Evolutionary conservation across 352 stramenopile species (phyloP).

Genomic region (Pythium chondricola): DNA sequence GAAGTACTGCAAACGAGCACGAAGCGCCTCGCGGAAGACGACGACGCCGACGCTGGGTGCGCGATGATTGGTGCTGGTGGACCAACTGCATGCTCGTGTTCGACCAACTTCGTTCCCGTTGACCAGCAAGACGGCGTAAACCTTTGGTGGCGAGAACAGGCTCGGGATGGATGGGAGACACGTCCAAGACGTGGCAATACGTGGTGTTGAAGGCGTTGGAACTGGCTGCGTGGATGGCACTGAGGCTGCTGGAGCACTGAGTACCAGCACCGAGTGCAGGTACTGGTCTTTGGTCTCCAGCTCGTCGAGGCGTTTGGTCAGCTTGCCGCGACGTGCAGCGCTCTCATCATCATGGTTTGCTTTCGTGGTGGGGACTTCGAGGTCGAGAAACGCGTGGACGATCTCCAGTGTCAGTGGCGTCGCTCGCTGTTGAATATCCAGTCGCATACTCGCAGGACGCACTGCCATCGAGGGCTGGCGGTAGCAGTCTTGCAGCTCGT

Average conservation of each 20-base stretch:
- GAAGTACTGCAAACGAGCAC: conserved; percentile 41
- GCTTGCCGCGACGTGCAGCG: background rate
- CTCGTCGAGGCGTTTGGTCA: conserved; percentile 24
- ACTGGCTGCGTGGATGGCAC: background rate
- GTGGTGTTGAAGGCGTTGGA: too few relatives aligned
- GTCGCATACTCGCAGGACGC: conserved; percentile 6
- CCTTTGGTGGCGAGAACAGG: background rate
- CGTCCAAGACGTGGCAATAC: too few relatives aligned
- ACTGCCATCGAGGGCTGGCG: conserved; percentile 4
- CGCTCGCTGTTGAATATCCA: conserved; percentile 19
- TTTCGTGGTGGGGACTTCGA: conserved; percentile 9
- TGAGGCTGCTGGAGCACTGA: conserved; percentile 2
- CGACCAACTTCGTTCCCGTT: conserved; percentile 23
- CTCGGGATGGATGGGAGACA: background rate
- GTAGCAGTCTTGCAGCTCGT: conserved; percentile 43
- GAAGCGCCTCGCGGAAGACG: conserved; percentile 38
- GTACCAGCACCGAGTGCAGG: conserved; percentile 19
- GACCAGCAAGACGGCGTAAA: conserved; percentile 20
- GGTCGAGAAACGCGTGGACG: conserved; percentile 37
- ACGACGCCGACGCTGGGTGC: conserved; percentile 22
- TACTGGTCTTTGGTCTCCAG: conserved; percentile 31
- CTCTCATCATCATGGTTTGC: background rate
- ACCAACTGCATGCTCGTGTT: conserved; percentile 17
- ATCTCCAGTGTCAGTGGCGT: conserved; percentile 27
- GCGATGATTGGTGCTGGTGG: background rate